A percentile compares a stretch with the other conserved stretches of the same genome.
Evolutionary conservation across 2,329 filamentous ascomycete species (phyloP).

Genomic region (Penicillium polonicum): DNA sequence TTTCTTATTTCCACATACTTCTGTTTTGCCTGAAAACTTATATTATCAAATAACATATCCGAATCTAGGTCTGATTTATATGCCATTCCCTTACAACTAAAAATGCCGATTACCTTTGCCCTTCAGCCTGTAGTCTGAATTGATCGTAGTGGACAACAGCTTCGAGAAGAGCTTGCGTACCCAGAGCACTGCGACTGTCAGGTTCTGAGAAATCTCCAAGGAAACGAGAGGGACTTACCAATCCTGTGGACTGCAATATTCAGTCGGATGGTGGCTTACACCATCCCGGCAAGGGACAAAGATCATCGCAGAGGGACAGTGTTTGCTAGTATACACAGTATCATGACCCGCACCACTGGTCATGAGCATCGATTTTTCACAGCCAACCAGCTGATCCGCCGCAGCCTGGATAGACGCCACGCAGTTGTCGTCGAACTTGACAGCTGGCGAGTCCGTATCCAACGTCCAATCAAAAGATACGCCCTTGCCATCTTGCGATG

Average conservation of each 20-base stretch:
- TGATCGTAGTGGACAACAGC: conserved; percentile 43
- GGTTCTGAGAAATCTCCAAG: not conserved
- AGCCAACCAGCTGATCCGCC: conserved; percentile 55
- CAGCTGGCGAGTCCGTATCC: conserved; percentile 58
- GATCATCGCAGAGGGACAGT: conserved; percentile 62
- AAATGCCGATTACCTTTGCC: not conserved
- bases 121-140: not conserved
- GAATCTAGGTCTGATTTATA: not conserved
- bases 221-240: conserved; percentile 25
- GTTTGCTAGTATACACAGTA: conserved; percentile 56
- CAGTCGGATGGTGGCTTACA: conserved; percentile 58
- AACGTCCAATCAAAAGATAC: conserved; percentile 54
- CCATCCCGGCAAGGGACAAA: conserved; percentile 60
- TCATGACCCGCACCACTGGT: conserved; percentile 61
- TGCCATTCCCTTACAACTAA: not conserved
- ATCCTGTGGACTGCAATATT: conserved; percentile 54
- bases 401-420: conserved; percentile 59
- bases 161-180: conserved; percentile 50
- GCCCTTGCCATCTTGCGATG: conserved; percentile 52
- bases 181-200: conserved; percentile 25
- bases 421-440: conserved; percentile 62
- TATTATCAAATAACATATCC: not conserved
- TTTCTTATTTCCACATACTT: not conserved
- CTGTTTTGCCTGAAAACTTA: not conserved
- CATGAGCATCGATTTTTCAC: conserved; percentile 48